Conservation (phyloP, 495 filamentous ascomycete species). For the Patellaria atrata region DNA sequence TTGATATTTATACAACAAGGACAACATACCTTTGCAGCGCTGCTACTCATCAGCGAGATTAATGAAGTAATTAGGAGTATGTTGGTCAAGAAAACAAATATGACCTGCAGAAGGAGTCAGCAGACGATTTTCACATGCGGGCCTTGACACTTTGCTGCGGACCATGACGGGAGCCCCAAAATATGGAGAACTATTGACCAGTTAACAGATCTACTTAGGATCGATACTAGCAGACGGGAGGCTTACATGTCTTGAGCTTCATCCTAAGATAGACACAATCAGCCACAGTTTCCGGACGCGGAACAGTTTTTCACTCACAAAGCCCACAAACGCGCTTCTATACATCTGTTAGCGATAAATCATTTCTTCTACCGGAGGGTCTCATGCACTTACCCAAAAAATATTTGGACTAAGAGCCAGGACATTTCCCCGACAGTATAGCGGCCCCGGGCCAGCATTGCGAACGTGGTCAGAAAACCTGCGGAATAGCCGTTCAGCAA, state of each 20-base stretch:
- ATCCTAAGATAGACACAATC: constrained; percentile 18
- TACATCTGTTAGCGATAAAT: too few relatives aligned
- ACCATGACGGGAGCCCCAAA: constrained; percentile 59
- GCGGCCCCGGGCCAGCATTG: constrained; percentile 65
- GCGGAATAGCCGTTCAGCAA: constrained; percentile 15
- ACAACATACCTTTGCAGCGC: constrained; percentile 56
- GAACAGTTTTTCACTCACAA: constrained; percentile 39
- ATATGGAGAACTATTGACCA: constrained; percentile 32
- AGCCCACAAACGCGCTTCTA: constrained; percentile 71
- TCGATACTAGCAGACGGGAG: constrained; percentile 25
- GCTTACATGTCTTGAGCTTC: constrained; percentile 25
- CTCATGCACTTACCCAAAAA: constrained; percentile 47
- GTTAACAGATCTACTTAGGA: constrained; percentile 32
- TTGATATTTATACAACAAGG: too few relatives aligned
- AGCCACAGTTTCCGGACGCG: constrained; percentile 15
- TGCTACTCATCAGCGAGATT: constrained; percentile 84
- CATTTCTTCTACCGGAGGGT: too few relatives aligned
- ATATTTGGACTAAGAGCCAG: constrained; percentile 77
- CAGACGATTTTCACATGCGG: constrained; percentile 11
- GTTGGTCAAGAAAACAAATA: constrained; percentile 78
- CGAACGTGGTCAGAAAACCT: constrained; percentile 90
- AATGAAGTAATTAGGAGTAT: constrained; percentile 83
- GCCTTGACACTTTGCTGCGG: constrained; percentile 1
- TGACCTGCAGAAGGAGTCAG: constrained; percentile 29
- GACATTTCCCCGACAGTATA: constrained; percentile 66